Base-by-base conservation (phyloP, 108 stramenopile species). In the Cyclotella baltica region DNA sequence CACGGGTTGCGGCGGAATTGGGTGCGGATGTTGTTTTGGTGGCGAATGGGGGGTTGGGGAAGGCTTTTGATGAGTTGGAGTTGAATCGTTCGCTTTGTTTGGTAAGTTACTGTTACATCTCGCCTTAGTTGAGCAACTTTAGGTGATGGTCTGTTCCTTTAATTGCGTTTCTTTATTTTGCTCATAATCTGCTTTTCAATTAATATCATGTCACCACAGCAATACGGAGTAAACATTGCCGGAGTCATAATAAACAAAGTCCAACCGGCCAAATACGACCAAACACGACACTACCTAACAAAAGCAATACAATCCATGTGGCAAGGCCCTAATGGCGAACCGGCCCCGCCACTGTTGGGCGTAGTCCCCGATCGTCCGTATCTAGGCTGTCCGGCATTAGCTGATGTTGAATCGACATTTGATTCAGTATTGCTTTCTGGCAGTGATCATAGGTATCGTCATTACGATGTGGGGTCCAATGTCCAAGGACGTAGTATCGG, bases 201-300 rank as follows among this genome's bases (percentile, higher is more conserved):
- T n/a, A n/a, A n/a, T n/a, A n/a, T n/a, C n/a, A 20, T 30, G 2
- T 27, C 3, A 37, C 15, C 37, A 40, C 72, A 89, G 64, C 77
- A 87, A 74, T 71, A 93, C 55, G 87, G 88, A 43, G 97, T 97
- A 9, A 67, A 77, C 0, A 83, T 98, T 50, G 85, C 88, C 0
- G 97, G 96, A 23, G 95, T 98, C 13, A 73, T 98, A 36, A 83
- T 98, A 72, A 98, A 98, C 83, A 96, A 96, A 75, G 97, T 96
- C 40, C 74, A 84, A 63, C 93, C 86, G 9, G 93, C 93, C 35
- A 94, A 96, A 73, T 83, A 87, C 33, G 93, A 93, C 0, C 92
- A 90, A 80, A 92, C 92, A 25, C 68, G 83, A 27, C 51, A 84
- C 22, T 93, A 92, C 72, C 67, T 93, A 36, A 61, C 59, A 43